A percentile compares a stretch with the other conserved stretches of the same genome.
These are phyloP conservation scores for Erodium chrysanthum DNA, from an alignment of 441 rosid genomes.

Conservation along the genomic window DNA sequence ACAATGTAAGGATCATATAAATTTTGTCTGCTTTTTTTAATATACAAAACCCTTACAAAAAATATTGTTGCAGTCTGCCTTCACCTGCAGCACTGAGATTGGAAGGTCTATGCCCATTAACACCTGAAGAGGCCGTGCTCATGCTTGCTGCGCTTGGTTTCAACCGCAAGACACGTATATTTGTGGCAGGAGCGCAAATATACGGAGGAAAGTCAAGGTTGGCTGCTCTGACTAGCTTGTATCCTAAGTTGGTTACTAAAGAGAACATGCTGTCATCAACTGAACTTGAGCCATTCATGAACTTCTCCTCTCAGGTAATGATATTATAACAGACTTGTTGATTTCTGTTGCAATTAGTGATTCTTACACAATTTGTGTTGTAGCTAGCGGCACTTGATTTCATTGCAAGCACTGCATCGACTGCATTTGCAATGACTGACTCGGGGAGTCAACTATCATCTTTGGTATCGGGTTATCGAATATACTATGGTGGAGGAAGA, in stretches of 20 bases:
- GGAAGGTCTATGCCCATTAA: conserved; percentile 85
- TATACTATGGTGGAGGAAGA: conserved; percentile 77
- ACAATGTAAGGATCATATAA: conserved; percentile 30
- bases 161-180: conserved; percentile 61
- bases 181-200: conserved; percentile 80
- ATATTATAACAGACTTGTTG: too few species aligned
- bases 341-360: too few species aligned
- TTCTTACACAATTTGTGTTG: conserved; percentile 22
- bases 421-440: conserved; percentile 95
- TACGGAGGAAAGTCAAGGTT: conserved; percentile 66
- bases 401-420: conserved; percentile 65
- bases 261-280: conserved; percentile 69
- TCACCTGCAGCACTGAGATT: conserved; percentile 57
- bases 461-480: conserved; percentile 80
- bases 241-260: conserved; percentile 84
- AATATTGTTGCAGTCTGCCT: conserved; percentile 51
- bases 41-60: too few species aligned
- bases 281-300: conserved; percentile 73
- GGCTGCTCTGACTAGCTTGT: conserved; percentile 65
- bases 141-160: conserved; percentile 96
- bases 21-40: too few species aligned
- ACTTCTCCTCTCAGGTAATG: conserved; percentile 83
- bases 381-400: conserved; percentile 90
- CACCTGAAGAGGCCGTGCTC: conserved; percentile 92
- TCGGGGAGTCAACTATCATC: conserved; percentile 91